Base-by-base conservation (phyloP, 257 asterid species). In the Fraxinus pennsylvanica region DNA sequence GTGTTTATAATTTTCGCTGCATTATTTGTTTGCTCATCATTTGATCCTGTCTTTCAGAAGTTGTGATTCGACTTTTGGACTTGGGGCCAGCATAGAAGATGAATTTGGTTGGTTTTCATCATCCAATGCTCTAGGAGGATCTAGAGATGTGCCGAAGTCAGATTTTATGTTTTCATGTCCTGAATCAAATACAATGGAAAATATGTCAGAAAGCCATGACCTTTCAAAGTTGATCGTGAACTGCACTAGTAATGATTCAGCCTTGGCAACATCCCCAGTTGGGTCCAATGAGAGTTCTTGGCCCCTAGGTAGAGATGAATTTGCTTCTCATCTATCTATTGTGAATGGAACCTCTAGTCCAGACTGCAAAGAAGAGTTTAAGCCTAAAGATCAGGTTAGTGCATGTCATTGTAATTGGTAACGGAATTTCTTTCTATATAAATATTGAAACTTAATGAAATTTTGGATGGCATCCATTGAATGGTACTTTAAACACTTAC, bases 41-140 rank as follows among this genome's bases (percentile, higher is more conserved):
- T 52, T 29, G 76, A 63, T 68, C 75, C 85, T 65, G 52, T 73
- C 30, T 80, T 86, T 41, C 94, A 93, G 97, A 85, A 89, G 85
- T 84, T 89, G 94, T 77, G 97, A 91, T 82, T 88, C 96, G 2
- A 85, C 93, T 52, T 95, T 93, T 86, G 97, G 96, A 70, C 87
- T 90, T 82, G 94, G 89, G 36, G 81, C 86, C 67, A 78, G 90
- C 74, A 83, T 80, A 77, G 94, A 90, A 30, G 92, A 90, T 82
- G 93, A 86, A 67, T 72, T 87, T 63, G 91, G 85, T 72, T 95
- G 98, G 98, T 81, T 91, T 74, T 79, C 91, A 61, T 85, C 97
- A 71, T 85, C 92, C 33, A 87, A 86, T 76, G 83, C 83, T 76
- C 75, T 85, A 73, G 96, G 76, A 47, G 90, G 79, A 47, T 82